Percentiles rank a stretch among this genome's conserved stretches.
Evolutionary conservation across 768 basidiomycete species (phyloP).

Genomic region (Xanthoconium purpureum): DNA sequence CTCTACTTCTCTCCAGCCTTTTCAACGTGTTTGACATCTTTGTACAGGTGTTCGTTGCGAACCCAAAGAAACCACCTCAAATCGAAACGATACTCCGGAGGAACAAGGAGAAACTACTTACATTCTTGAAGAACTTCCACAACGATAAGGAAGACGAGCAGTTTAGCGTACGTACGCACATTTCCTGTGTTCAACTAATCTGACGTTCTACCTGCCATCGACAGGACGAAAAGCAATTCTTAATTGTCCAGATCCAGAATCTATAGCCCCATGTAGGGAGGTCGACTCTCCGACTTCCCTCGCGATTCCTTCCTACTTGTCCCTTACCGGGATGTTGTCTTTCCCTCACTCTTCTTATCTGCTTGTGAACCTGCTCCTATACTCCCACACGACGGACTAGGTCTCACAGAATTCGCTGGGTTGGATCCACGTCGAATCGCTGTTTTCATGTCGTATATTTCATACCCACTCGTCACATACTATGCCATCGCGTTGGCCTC

Average conservation of each 20-base stretch:
- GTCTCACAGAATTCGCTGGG: background rate
- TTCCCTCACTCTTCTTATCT: constrained; percentile 3
- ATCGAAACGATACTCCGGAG: constrained; percentile 87
- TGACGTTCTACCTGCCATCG: background rate
- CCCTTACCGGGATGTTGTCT: background rate
- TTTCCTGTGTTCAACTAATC: background rate
- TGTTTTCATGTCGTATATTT: constrained; percentile 4
- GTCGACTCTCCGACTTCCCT: background rate
- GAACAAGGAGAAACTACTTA: constrained; percentile 91
- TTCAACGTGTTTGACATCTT: background rate
- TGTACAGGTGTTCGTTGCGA: constrained; percentile 90
- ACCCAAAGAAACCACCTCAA: constrained; percentile 97
- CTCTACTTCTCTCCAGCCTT: background rate
- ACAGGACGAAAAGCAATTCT: constrained; percentile 92
- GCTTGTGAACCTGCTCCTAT: constrained; percentile 4
- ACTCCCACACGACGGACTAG: background rate
- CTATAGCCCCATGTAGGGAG: constrained; percentile 41
- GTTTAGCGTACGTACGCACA: constrained; percentile 61
- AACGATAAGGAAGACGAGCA: constrained; percentile 99
- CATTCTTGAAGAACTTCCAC: constrained; percentile 90
- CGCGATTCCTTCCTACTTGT: background rate
- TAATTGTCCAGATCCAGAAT: constrained; percentile 86
- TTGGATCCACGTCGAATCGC: background rate
- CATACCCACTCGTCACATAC: constrained; percentile 7
- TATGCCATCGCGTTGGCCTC: background rate